phyloP scores from a whole-genome alignment of 2,329 filamentous ascomycete species.

The Colletotrichum orchidophilum region DNA sequence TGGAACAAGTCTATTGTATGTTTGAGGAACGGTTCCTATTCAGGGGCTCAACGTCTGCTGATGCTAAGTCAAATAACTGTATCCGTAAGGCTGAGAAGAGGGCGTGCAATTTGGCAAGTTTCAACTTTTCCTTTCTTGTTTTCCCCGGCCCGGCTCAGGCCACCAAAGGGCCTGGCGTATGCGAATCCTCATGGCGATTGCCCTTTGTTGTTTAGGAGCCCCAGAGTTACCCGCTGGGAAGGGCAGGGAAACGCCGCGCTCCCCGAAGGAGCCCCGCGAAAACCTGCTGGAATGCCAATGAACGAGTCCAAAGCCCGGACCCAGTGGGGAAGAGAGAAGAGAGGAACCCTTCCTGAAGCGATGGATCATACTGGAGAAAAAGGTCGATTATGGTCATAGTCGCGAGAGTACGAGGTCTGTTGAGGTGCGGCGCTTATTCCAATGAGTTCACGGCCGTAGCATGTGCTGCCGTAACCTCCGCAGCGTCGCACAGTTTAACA shows the following conservation, averaged over 20 bases:
- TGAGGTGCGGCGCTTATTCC: neutral
- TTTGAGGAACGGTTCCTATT: neutral
- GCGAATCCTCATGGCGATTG: neutral
- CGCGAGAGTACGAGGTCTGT: constrained; percentile 28
- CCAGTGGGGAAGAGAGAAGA: constrained; percentile 4
- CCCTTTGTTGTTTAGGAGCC: constrained; percentile 3
- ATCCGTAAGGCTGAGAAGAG: constrained; percentile 6
- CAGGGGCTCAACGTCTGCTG: neutral
- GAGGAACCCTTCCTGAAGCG: neutral
- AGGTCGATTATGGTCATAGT: constrained; percentile 12
- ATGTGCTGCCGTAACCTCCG: neutral
- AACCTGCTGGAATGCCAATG: neutral
- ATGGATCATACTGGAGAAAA: constrained; percentile 8
- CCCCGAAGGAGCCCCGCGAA: constrained; percentile 13
- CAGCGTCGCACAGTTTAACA: neutral
- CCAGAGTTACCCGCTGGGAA: constrained; percentile 17
- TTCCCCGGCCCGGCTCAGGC: neutral
- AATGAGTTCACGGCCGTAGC: constrained; percentile 12
- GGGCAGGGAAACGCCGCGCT: constrained; percentile 5
- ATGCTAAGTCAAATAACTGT: neutral
- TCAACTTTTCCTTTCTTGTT: neutral
- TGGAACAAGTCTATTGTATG: neutral
- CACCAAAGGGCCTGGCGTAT: neutral
- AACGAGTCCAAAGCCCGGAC: constrained; percentile 8
- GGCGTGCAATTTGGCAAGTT: neutral